Percentiles rank a stretch among this genome's conserved stretches.
Conservation (phyloP, 2,329 filamentous ascomycete species). For the Sarocladiaceae sp. region DNA sequence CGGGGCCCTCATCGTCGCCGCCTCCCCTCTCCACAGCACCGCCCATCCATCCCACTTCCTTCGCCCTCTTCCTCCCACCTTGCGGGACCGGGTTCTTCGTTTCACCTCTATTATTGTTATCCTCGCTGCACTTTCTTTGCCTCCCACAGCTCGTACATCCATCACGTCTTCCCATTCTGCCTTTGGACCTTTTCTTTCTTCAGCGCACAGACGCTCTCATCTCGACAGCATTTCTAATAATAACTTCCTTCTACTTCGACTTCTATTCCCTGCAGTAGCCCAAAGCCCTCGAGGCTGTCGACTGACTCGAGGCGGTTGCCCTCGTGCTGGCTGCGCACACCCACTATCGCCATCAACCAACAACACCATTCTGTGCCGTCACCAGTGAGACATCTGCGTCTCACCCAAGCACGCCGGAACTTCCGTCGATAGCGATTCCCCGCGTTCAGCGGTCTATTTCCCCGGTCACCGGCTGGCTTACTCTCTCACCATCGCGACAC, state of each 20-base stretch:
- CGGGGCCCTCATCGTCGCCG: not conserved
- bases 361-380: not conserved
- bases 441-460: too few species aligned
- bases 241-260: not conserved
- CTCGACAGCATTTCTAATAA: conserved; percentile 1
- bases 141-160: too few species aligned
- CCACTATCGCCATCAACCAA: not conserved
- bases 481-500: not conserved
- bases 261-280: not conserved
- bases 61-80: not conserved
- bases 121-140: conserved; percentile 6
- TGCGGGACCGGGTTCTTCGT: not conserved
- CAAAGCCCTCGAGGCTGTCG: too few species aligned
- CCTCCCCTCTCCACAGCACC: conserved; percentile 2
- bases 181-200: not conserved
- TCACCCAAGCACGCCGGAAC: too few species aligned
- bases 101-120: conserved; percentile 7
- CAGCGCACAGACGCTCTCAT: not conserved
- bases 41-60: conserved; percentile 7
- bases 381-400: conserved; percentile 2
- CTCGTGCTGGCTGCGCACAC: not conserved
- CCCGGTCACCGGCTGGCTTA: too few species aligned
- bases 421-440: too few species aligned
- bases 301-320: conserved; percentile 5
- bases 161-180: too few species aligned